Conservation (phyloP, 2,329 filamentous ascomycete genomes). For the Orbilia ellipsospora region DNA sequence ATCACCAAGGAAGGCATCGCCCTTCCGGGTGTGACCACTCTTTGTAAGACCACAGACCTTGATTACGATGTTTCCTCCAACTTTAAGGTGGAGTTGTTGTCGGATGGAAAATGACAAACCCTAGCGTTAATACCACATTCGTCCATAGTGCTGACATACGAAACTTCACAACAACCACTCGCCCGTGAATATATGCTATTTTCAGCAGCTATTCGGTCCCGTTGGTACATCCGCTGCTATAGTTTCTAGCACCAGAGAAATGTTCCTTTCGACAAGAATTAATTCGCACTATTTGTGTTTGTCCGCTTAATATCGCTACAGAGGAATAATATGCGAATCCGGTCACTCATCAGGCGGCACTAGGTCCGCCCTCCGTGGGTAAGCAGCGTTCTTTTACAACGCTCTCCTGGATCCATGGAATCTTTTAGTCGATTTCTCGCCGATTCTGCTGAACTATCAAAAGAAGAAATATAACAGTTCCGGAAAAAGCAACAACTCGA, state of each 20-base stretch:
- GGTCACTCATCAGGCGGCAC: conserved; percentile 26
- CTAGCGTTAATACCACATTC: conserved; percentile 46
- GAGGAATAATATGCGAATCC: conserved; percentile 20
- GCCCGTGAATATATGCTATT: conserved; percentile 46
- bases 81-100: conserved; percentile 52
- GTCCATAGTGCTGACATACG: conserved; percentile 55
- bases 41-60: conserved; percentile 43
- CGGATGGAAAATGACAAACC: conserved; percentile 51
- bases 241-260: conserved; percentile 39
- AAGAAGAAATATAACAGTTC: conserved; percentile 11
- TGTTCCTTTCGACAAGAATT: conserved; percentile 11
- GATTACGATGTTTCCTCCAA: conserved; percentile 45
- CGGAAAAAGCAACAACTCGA: not conserved
- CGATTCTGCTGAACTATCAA: too few species aligned
- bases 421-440: not conserved
- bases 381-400: conserved; percentile 34
- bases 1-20: conserved; percentile 7
- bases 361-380: not conserved
- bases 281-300: conserved; percentile 53
- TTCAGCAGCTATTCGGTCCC: conserved; percentile 37
- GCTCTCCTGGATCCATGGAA: not conserved
- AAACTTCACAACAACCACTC: conserved; percentile 46
- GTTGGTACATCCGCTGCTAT: conserved; percentile 29
- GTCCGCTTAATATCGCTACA: conserved; percentile 2
- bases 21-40: conserved; percentile 24